Conservation (phyloP, 1,284 basidiomycete species). For the Trichosporon ovoides region DNA sequence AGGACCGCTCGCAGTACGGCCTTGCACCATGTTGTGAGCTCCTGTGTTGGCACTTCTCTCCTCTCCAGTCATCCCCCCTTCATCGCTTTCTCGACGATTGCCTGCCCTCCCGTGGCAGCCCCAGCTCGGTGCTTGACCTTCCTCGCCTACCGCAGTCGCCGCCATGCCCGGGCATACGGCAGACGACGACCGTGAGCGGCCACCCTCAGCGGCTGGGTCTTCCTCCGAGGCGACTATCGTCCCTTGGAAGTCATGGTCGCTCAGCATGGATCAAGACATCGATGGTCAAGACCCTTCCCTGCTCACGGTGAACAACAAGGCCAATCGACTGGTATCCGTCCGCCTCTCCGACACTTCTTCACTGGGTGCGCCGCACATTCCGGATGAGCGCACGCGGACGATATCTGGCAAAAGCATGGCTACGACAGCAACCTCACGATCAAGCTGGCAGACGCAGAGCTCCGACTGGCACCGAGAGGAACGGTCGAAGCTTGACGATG, state of each 20-base stretch:
- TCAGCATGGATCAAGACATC: neutral
- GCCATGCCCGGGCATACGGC: neutral
- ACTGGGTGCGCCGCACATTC: neutral
- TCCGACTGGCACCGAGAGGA: neutral
- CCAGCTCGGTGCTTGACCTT: neutral
- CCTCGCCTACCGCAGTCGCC: neutral
- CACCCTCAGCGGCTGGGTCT: neutral
- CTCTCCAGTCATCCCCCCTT: neutral
- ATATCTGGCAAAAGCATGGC: constrained; percentile 2
- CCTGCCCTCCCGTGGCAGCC: neutral
- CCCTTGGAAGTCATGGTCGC: neutral
- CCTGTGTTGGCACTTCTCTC: neutral
- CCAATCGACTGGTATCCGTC: neutral
- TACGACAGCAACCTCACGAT: neutral
- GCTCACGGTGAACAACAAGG: neutral
- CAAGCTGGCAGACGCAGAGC: constrained; percentile 3
- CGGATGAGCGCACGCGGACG: neutral
- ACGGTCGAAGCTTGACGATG: neutral
- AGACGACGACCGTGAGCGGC: neutral
- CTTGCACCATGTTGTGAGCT: neutral
- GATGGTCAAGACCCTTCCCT: neutral
- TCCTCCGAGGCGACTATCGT: constrained; percentile 1
- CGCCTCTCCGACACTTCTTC: neutral
- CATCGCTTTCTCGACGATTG: neutral
- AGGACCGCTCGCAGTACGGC: neutral